Evolutionary conservation across 1,284 basidiomycete species (phyloP).

Genomic region (Ganoderma boninense): DNA sequence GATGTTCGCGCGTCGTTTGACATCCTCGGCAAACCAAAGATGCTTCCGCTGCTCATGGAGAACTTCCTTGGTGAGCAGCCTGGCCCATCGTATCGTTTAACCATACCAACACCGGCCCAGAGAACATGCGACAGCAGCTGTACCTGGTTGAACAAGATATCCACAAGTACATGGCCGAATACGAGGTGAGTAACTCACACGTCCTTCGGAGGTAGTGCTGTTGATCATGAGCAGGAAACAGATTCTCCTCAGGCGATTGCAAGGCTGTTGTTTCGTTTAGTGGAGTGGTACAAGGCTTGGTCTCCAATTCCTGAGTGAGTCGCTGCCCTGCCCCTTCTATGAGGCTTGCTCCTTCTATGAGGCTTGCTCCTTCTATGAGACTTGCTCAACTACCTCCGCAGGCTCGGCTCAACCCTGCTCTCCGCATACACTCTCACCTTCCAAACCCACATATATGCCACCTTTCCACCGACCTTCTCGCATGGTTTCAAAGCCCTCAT

Average conservation of each 20-base stretch:
- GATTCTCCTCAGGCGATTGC: conserved; percentile 57
- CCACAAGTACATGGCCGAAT: conserved; percentile 60
- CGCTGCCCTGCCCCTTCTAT: background rate
- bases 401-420: conserved; percentile 66
- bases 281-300: conserved; percentile 77
- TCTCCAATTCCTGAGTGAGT: conserved; percentile 64
- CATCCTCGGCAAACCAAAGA: conserved; percentile 60
- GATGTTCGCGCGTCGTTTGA: conserved; percentile 62
- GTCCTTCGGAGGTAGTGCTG: background rate
- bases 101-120: conserved; percentile 44
- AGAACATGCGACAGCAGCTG: conserved; percentile 68
- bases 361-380: background rate
- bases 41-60: conserved; percentile 69
- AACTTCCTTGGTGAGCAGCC: conserved; percentile 66
- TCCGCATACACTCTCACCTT: conserved; percentile 71
- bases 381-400: conserved; percentile 39
- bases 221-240: conserved; percentile 47
- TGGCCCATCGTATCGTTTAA: background rate
- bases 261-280: conserved; percentile 60
- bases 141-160: conserved; percentile 70
- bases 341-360: conserved; percentile 5
- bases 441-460: conserved; percentile 73
- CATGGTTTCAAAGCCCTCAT: conserved; percentile 71
- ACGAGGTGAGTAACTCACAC: conserved; percentile 56
- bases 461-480: conserved; percentile 71